A percentile compares a stretch with the other conserved stretches of the same genome.
These are phyloP conservation scores for Colletotrichum lupini DNA, from an alignment of 2,329 filamentous ascomycete species.

Conservation along the genomic window DNA sequence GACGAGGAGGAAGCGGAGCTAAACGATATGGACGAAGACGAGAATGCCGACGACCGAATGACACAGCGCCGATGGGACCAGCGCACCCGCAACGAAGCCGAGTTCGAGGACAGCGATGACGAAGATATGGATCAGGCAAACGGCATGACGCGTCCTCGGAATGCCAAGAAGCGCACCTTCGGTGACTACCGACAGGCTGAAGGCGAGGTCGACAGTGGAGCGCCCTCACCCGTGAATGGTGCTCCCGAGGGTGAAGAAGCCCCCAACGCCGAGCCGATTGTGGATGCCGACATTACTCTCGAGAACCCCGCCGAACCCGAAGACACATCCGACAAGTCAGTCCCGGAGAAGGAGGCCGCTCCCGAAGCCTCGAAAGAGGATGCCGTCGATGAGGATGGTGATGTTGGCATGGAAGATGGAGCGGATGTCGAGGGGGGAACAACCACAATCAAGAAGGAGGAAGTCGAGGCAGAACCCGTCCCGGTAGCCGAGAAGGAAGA, in stretches of 20 bases:
- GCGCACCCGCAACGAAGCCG: slow-evolving; percentile 78
- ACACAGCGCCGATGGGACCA: slow-evolving; percentile 88
- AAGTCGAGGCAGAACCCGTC: slow-evolving; percentile 47
- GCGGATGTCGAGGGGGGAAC: slow-evolving; percentile 44
- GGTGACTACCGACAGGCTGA: slow-evolving; percentile 61
- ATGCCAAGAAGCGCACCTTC: slow-evolving; percentile 62
- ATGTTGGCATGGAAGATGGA: slow-evolving; percentile 62
- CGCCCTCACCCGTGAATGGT: slow-evolving; percentile 50
- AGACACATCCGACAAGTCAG: slow-evolving; percentile 17
- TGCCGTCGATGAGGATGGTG: slow-evolving; percentile 59
- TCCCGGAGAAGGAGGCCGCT: slow-evolving; percentile 25
- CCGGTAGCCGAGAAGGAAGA: slow-evolving; percentile 41
- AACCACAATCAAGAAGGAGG: slow-evolving; percentile 52
- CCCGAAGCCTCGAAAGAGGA: slow-evolving; percentile 38
- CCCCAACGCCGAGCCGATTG: slow-evolving; percentile 39
- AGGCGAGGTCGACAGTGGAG: slow-evolving; percentile 50
- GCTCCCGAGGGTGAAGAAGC: slow-evolving; percentile 46
- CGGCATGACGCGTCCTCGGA: slow-evolving; percentile 69
- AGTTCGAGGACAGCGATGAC: slow-evolving; percentile 89
- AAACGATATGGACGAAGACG: slow-evolving; percentile 82
- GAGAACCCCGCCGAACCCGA: slow-evolving; percentile 47
- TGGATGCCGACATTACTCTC: slow-evolving; percentile 39
- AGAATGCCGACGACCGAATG: slow-evolving; percentile 84
- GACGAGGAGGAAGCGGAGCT: slow-evolving; percentile 75
- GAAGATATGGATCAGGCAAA: slow-evolving; percentile 82